Conservation (phyloP, 805 yeast species). For the Pichia phayaonensis region DNA sequence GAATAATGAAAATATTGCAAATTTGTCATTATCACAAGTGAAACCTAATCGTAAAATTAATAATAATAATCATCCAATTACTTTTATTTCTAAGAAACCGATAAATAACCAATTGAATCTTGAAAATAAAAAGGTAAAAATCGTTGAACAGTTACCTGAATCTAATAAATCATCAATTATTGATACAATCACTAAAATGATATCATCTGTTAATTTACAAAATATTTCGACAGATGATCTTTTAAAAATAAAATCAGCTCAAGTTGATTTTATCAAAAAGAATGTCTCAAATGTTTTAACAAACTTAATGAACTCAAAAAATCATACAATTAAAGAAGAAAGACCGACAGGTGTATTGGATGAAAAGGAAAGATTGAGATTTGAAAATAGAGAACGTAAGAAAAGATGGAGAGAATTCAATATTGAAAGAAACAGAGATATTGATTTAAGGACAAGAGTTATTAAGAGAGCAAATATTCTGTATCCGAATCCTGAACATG, state of each 20-base stretch:
- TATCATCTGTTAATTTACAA: constrained; percentile 8
- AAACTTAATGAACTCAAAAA: constrained; percentile 3
- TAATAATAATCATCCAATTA: constrained; percentile 3
- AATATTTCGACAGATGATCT: constrained; percentile 3
- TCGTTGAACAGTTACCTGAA: neutral
- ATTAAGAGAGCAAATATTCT: constrained; percentile 59
- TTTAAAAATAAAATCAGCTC: constrained; percentile 2
- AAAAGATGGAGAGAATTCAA: constrained; percentile 80
- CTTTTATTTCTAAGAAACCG: constrained; percentile 4
- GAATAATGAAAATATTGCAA: neutral
- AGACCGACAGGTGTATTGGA: constrained; percentile 20
- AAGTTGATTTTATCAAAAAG: constrained; percentile 9
- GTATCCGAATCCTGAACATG: constrained; percentile 55
- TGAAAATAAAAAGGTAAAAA: neutral
- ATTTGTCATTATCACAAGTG: neutral
- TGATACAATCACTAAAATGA: constrained; percentile 7
- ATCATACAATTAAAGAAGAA: neutral
- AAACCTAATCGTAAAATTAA: neutral
- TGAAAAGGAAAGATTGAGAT: constrained; percentile 48
- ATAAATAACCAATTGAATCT: constrained; percentile 1
- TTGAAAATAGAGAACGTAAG: constrained; percentile 70
- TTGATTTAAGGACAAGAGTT: constrained; percentile 75
- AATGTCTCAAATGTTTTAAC: constrained; percentile 11
- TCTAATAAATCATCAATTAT: constrained; percentile 2
- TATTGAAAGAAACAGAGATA: constrained; percentile 74